These are phyloP conservation scores for Aureobasidium sp. DNA, from an alignment of 2,329 filamentous ascomycete species.

Conservation along the genomic window DNA sequence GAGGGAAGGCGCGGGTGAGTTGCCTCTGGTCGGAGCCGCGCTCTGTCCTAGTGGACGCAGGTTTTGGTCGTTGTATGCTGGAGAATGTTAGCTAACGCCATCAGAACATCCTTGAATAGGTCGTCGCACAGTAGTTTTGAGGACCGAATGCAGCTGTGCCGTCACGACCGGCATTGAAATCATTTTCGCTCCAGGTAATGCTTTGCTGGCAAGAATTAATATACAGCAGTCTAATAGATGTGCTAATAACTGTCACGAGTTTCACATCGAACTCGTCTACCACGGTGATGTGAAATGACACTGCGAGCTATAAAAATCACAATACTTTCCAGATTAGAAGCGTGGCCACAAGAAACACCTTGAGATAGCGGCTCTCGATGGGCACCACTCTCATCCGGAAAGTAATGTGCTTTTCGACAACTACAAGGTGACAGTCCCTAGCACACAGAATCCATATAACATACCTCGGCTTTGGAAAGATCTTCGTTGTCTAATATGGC, in stretches of 20 bases:
- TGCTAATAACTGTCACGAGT: neutral
- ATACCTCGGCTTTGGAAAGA: slow-evolving; percentile 22
- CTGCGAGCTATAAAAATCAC: neutral
- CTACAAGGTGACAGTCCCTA: neutral
- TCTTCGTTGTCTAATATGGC: slow-evolving; percentile 29
- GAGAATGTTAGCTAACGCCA: neutral
- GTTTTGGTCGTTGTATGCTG: slow-evolving; percentile 20
- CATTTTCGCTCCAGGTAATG: slow-evolving; percentile 26
- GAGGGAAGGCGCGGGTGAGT: slow-evolving; percentile 23
- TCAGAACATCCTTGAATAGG: neutral
- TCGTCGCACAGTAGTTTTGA: slow-evolving; percentile 5
- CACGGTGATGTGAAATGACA: neutral
- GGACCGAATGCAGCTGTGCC: slow-evolving; percentile 21
- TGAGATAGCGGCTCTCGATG: neutral
- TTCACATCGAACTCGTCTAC: neutral
- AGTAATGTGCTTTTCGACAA: neutral
- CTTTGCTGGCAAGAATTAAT: slow-evolving; percentile 10
- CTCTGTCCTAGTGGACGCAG: slow-evolving; percentile 26
- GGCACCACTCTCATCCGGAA: neutral
- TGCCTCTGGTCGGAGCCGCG: slow-evolving; percentile 27
- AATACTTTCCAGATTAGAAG: neutral
- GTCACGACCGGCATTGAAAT: slow-evolving; percentile 25
- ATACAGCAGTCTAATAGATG: neutral
- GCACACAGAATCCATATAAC: neutral
- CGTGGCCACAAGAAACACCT: neutral